Base-by-base conservation (phyloP, 2,329 filamentous ascomycete species). In the Ceratocystis huliohia region DNA sequence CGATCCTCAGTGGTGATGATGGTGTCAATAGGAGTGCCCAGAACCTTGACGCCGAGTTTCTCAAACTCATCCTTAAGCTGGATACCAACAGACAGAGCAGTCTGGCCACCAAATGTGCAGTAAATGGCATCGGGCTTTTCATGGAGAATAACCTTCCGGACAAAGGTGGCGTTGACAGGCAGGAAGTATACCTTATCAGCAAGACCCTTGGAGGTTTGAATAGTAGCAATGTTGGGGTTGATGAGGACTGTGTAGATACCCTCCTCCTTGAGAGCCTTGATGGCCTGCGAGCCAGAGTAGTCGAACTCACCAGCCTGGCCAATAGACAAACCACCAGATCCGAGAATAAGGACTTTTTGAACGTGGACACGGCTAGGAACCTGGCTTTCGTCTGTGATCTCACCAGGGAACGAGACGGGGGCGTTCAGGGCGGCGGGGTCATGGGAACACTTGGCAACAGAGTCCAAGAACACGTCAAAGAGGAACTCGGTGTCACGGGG, bases 131-230 rank as follows among this genome's bases (percentile, higher is more conserved):
- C 94, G 0, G 94, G 94, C 37, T 88, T 86, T 79, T 99, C 94
- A 73, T 96, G 88, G 74, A 91, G 82, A 74, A 99, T 97, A 74
- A 99, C 92, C 78, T 97, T 97, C 74, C 93, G 89, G 56, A 99
- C 94, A 71, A 96, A 97, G 65, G 97, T 93, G 67, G 93, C 89
- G 69, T 92, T 97, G 74, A 99, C 94, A 0, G 94, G 94, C 56
- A 97, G 81, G 82, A 97, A 99, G 79, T 97, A 99, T 64, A 99
- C 94, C 81, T 97, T 97, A 77, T 99, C 94, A 15, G 94, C 94
- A 65, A 99, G 81, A 70, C 94, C 94, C 79, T 96, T 96, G 65
- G 94, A 97, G 3, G 94, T 99, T 76, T 99, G 94, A 69, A 97
- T 97, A 0, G 94, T 99, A 70, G 94, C 94, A 74, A 99, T 97